phyloP scores from a whole-genome alignment of 768 basidiomycete species.

The Sporobolomyces phaffii region DNA sequence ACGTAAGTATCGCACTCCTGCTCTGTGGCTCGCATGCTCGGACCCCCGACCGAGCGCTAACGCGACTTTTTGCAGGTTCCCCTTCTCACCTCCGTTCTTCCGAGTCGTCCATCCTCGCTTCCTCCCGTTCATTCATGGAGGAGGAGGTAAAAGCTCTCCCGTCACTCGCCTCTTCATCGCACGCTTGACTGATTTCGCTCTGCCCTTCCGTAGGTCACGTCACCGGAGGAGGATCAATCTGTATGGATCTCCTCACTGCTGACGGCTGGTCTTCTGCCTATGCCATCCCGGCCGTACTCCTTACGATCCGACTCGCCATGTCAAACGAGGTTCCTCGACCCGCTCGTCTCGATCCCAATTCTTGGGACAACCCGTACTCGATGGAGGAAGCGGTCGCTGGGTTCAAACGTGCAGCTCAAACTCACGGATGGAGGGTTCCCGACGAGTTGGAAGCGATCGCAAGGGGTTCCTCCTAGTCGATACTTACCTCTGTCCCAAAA shows the following conservation, averaged over 20 bases:
- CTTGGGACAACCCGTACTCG: slow-evolving; percentile 45
- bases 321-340: slow-evolving; percentile 62
- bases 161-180: too few species aligned
- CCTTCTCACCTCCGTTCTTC: slow-evolving; percentile 68
- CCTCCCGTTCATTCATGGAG: slow-evolving; percentile 63
- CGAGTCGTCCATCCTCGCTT: slow-evolving; percentile 68
- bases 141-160: slow-evolving; percentile 58
- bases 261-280: slow-evolving; percentile 52
- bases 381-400: slow-evolving; percentile 60
- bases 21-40: neutral
- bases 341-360: slow-evolving; percentile 55
- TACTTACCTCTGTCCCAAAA: neutral
- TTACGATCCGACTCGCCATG: slow-evolving; percentile 66
- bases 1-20: neutral
- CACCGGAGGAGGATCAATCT: slow-evolving; percentile 60
- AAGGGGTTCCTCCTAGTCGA: neutral
- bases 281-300: slow-evolving; percentile 44
- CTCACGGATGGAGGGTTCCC: slow-evolving; percentile 56
- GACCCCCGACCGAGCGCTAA: too few species aligned
- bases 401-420: slow-evolving; percentile 60
- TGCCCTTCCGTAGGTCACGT: slow-evolving; percentile 14
- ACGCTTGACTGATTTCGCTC: too few species aligned
- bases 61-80: slow-evolving; percentile 51
- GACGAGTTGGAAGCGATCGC: slow-evolving; percentile 17
- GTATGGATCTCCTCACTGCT: slow-evolving; percentile 70